Percentiles rank a stretch among this genome's conserved stretches.
Conservation (phyloP, 2,329 filamentous ascomycete species). For the Fusarium virguliforme region DNA sequence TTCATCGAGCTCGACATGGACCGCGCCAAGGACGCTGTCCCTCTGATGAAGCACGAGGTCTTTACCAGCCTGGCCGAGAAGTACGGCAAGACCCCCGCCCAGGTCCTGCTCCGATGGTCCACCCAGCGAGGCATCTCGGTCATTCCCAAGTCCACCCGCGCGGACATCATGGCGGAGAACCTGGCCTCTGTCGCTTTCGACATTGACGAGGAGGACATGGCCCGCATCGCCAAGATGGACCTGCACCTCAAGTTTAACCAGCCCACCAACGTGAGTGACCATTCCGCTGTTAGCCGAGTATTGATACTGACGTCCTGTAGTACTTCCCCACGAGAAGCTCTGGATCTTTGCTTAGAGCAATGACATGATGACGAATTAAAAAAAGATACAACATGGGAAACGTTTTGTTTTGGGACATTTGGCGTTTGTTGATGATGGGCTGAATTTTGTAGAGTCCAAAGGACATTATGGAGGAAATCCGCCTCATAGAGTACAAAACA, state of each 20-base stretch:
- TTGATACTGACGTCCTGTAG: constrained; percentile 53
- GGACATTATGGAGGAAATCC: constrained; percentile 36
- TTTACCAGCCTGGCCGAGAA: constrained; percentile 78
- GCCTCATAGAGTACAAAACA: constrained; percentile 50
- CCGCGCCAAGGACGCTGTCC: constrained; percentile 69
- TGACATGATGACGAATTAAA: constrained; percentile 35
- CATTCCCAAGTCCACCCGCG: constrained; percentile 82
- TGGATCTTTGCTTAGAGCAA: constrained; percentile 70
- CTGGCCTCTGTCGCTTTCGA: constrained; percentile 78
- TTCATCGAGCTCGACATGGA: constrained; percentile 85
- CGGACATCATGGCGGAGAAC: constrained; percentile 73
- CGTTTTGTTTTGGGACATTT: constrained; percentile 48
- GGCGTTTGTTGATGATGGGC: constrained; percentile 49
- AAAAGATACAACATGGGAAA: constrained; percentile 41
- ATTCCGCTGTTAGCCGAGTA: neutral
- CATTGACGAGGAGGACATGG: constrained; percentile 76
- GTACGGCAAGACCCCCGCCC: constrained; percentile 80
- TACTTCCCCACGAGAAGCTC: constrained; percentile 72
- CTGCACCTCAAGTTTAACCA: constrained; percentile 82
- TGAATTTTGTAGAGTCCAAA: constrained; percentile 47
- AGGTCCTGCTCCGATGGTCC: constrained; percentile 89
- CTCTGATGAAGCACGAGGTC: constrained; percentile 79
- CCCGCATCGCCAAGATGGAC: constrained; percentile 77
- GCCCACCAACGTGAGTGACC: constrained; percentile 75
- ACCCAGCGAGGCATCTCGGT: constrained; percentile 87